These are phyloP conservation scores for Solanum piurae DNA, from an alignment of 257 asterid genomes.

Conservation along the genomic window DNA sequence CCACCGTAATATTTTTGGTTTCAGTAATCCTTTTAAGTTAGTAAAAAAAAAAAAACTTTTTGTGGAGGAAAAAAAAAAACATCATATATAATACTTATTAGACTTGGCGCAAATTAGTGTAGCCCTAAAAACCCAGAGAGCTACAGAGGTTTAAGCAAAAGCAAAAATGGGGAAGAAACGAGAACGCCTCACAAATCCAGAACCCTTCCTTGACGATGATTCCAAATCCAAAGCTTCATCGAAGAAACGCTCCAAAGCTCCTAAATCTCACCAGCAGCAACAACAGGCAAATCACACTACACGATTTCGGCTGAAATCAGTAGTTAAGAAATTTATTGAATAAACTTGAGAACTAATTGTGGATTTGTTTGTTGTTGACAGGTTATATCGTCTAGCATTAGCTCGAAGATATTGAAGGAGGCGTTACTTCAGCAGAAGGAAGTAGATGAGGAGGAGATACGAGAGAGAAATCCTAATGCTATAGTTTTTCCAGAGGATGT, in stretches of 20 bases:
- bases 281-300: conserved; percentile 28
- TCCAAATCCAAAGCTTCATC: conserved; percentile 32
- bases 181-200: conserved; percentile 60
- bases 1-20: background rate
- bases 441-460: conserved; percentile 62
- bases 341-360: background rate
- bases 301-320: background rate
- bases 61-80: background rate
- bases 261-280: conserved; percentile 62
- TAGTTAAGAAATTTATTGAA: background rate
- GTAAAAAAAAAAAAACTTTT: background rate
- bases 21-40: background rate
- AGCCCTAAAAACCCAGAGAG: background rate
- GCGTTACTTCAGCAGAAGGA: conserved; percentile 83
- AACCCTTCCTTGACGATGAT: conserved; percentile 55
- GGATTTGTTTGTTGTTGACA: background rate
- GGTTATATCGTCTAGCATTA: conserved; percentile 46
- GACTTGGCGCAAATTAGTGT: background rate
- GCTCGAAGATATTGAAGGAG: conserved; percentile 71
- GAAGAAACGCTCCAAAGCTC: conserved; percentile 49
- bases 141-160: background rate
- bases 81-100: background rate
- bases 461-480: conserved; percentile 16
- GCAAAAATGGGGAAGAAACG: conserved; percentile 69
- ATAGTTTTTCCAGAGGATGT: conserved; percentile 19